These are phyloP conservation scores for Nelumbo lutea DNA, from an alignment of 164 flowering plant species.

Conservation along the genomic window DNA sequence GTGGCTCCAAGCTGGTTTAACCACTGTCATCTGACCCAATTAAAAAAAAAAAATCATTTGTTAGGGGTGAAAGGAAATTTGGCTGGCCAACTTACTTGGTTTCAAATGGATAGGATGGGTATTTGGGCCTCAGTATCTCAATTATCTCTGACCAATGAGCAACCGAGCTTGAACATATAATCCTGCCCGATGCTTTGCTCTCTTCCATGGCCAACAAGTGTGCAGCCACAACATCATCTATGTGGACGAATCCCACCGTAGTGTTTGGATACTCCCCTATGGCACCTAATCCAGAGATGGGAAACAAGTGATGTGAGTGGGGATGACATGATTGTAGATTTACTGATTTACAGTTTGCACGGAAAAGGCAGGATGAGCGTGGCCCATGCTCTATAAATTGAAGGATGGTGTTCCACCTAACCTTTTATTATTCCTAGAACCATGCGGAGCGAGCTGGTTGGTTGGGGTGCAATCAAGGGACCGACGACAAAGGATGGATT, in stretches of 20 bases:
- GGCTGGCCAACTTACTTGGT: constrained; percentile 39
- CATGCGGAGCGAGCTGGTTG: constrained; percentile 72
- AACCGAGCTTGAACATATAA: constrained; percentile 71
- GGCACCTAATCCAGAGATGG: constrained; percentile 31
- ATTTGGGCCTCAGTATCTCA: constrained; percentile 64
- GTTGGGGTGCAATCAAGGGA: constrained; percentile 76
- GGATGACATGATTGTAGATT: no score
- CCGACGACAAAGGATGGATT: constrained; percentile 84
- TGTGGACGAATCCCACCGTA: constrained; percentile 80
- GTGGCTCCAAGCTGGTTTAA: neutral
- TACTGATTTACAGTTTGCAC: no score
- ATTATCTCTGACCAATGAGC: constrained; percentile 83
- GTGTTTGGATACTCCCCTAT: constrained; percentile 59
- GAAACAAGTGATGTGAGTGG: neutral
- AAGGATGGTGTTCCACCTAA: constrained; percentile 10
- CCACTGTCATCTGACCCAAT: no score
- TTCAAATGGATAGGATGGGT: constrained; percentile 67
- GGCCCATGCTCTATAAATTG: neutral
- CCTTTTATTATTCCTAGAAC: constrained; percentile 58
- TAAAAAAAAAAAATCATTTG: no score
- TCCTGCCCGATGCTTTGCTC: constrained; percentile 67
- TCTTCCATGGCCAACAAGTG: constrained; percentile 89
- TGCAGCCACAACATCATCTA: constrained; percentile 71
- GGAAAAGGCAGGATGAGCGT: no score
- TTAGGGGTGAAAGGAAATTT: neutral